Evolutionary conservation across 768 basidiomycete genomes (phyloP).

Genomic region (Psilocybe sp.): DNA sequence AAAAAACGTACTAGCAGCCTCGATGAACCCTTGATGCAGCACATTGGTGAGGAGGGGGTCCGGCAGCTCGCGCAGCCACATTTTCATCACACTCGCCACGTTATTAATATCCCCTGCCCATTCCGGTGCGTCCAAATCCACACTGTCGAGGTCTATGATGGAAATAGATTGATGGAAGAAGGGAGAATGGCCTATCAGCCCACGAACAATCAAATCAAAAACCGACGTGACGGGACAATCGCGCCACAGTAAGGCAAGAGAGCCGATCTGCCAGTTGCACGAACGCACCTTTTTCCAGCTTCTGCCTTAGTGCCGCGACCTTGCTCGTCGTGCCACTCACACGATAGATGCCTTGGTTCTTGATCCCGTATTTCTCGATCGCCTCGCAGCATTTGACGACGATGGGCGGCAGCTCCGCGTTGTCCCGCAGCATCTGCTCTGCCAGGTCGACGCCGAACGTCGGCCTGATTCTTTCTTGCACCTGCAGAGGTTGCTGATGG

Average conservation of each 20-base stretch:
- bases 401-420: slow-evolving; percentile 83
- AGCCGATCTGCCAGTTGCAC: neutral
- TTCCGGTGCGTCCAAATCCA: slow-evolving; percentile 85
- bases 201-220: slow-evolving; percentile 1
- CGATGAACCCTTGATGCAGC: slow-evolving; percentile 91
- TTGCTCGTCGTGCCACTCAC: slow-evolving; percentile 90
- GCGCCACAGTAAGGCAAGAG: neutral
- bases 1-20: slow-evolving; percentile 79
- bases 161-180: slow-evolving; percentile 1
- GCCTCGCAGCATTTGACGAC: slow-evolving; percentile 87
- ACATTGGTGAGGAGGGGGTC: slow-evolving; percentile 84
- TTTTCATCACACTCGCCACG: slow-evolving; percentile 89
- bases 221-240: no score
- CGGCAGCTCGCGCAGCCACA: slow-evolving; percentile 95
- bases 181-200: neutral
- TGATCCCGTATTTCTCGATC: slow-evolving; percentile 87
- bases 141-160: slow-evolving; percentile 70
- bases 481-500: slow-evolving; percentile 29
- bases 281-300: slow-evolving; percentile 77
- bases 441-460: slow-evolving; percentile 92
- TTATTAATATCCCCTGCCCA: slow-evolving; percentile 96
- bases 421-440: slow-evolving; percentile 92
- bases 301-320: slow-evolving; percentile 77
- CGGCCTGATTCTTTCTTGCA: slow-evolving; percentile 63
- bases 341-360: slow-evolving; percentile 88